phyloP scores from a whole-genome alignment of 2,329 filamentous ascomycete genomes.

The Dactylellina cionopaga region DNA sequence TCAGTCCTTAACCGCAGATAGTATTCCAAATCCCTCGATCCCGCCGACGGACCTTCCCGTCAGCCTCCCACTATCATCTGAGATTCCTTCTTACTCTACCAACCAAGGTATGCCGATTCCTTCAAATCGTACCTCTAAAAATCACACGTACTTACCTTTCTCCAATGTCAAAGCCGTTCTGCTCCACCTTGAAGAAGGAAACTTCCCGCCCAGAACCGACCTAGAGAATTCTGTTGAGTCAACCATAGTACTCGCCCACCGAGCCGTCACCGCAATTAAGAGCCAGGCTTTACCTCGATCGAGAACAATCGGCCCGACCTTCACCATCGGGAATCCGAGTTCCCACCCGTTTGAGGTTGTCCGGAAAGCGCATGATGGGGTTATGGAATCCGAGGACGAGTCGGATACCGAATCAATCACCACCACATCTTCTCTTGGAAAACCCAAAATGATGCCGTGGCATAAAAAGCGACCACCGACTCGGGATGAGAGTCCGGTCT shows the following conservation, averaged over 20 bases:
- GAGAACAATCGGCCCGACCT: slow-evolving; percentile 27
- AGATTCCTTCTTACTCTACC: slow-evolving; percentile 3
- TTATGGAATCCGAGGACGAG: slow-evolving; percentile 50
- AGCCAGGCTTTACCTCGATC: slow-evolving; percentile 22
- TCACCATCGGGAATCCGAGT: slow-evolving; percentile 36
- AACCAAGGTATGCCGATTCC: slow-evolving; percentile 13
- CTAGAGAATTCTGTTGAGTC: slow-evolving; percentile 37
- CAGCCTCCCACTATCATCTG: slow-evolving; percentile 5
- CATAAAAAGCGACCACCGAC: background rate
- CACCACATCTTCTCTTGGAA: slow-evolving; percentile 7
- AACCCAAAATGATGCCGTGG: slow-evolving; percentile 38
- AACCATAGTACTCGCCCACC: slow-evolving; percentile 44
- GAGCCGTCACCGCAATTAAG: slow-evolving; percentile 45
- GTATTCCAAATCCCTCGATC: slow-evolving; percentile 23
- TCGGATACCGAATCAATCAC: slow-evolving; percentile 38
- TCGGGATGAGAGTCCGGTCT: slow-evolving; percentile 17
- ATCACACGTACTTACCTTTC: background rate
- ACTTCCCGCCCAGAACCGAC: slow-evolving; percentile 6
- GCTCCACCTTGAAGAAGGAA: slow-evolving; percentile 4
- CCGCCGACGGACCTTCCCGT: background rate
- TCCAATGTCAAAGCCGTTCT: background rate
- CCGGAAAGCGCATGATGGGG: slow-evolving; percentile 46
- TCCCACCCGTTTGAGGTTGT: slow-evolving; percentile 31
- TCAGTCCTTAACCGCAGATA: slow-evolving; percentile 9
- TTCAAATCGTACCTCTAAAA: background rate